A percentile compares a stretch with the other conserved stretches of the same genome.
These are phyloP conservation scores for Zalerion maritima DNA, from an alignment of 495 filamentous ascomycete species.

Conservation along the genomic window DNA sequence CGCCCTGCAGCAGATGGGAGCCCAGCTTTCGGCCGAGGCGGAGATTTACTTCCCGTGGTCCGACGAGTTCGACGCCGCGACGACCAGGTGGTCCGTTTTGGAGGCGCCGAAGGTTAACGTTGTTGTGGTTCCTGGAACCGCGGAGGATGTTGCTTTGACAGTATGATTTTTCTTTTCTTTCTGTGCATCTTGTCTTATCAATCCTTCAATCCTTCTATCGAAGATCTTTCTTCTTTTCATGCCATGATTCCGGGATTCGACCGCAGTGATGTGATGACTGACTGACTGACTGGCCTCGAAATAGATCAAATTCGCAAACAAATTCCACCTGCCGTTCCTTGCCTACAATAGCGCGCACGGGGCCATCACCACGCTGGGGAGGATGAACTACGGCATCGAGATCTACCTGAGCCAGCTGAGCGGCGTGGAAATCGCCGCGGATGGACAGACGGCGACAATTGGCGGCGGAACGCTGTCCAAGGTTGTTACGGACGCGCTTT, in stretches of 20 bases:
- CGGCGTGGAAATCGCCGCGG: constrained; percentile 22
- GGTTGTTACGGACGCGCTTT: constrained; percentile 20
- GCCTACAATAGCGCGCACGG: constrained; percentile 35
- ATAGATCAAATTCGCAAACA: constrained; percentile 32
- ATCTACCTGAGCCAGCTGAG: constrained; percentile 30
- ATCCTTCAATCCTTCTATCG: constrained; percentile 1
- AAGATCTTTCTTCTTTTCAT: not conserved
- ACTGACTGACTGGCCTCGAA: not conserved
- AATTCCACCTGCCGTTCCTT: constrained; percentile 33
- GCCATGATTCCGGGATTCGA: constrained; percentile 1
- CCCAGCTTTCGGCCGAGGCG: constrained; percentile 25
- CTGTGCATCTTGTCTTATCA: constrained; percentile 1
- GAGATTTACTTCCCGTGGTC: constrained; percentile 31
- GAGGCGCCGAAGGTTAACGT: constrained; percentile 27
- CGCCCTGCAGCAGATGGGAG: constrained; percentile 7
- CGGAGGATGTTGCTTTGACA: constrained; percentile 34
- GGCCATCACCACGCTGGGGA: constrained; percentile 22
- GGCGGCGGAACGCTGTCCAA: constrained; percentile 32
- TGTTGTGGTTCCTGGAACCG: constrained; percentile 33
- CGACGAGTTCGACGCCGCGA: constrained; percentile 22
- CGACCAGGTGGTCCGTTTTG: constrained; percentile 27
- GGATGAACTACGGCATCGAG: constrained; percentile 32
- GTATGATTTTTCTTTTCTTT: constrained; percentile 19
- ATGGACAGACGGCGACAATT: constrained; percentile 33
- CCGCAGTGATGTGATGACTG: no score